A percentile compares a stretch with the other conserved stretches of the same genome.
Evolutionary conservation across 2,329 filamentous ascomycete genomes (phyloP).

Genomic region (Exophiala xenobiotica): DNA sequence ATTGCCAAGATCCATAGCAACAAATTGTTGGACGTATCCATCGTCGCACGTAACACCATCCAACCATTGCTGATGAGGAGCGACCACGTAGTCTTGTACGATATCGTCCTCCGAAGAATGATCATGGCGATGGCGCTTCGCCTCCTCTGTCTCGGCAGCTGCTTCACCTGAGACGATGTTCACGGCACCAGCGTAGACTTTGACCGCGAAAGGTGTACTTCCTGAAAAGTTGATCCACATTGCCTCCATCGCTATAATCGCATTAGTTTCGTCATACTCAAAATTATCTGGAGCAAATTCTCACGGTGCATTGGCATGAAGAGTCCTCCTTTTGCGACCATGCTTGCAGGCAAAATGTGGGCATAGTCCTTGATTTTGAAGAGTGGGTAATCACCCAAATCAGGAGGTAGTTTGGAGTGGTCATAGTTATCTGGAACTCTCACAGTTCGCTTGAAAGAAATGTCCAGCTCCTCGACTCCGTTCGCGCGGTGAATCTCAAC

Average conservation of each 20-base stretch:
- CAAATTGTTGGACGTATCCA: conserved; percentile 48
- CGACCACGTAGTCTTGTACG: conserved; percentile 47
- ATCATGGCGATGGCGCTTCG: conserved; percentile 2
- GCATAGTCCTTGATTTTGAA: conserved; percentile 3
- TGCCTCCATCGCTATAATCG: not conserved
- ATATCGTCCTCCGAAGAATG: conserved; percentile 6
- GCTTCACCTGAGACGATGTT: conserved; percentile 45
- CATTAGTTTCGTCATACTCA: not conserved
- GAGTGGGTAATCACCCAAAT: not conserved
- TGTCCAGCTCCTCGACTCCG: not conserved
- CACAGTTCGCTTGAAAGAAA: not conserved
- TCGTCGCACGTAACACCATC: conserved; percentile 41
- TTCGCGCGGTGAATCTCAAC: not conserved
- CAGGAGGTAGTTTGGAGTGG: not conserved
- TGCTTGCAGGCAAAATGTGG: conserved; percentile 34
- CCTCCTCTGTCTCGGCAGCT: conserved; percentile 1
- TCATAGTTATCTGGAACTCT: not conserved
- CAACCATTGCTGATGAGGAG: conserved; percentile 43
- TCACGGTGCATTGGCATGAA: conserved; percentile 49
- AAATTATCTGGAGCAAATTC: conserved; percentile 32
- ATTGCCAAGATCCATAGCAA: conserved; percentile 46
- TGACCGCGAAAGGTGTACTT: conserved; percentile 29
- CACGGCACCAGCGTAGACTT: conserved; percentile 42
- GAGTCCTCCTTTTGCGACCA: conserved; percentile 44
- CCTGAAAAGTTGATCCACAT: not conserved